A percentile compares a stretch with the other conserved stretches of the same genome.
These are phyloP conservation scores for Theobroma cacao DNA, from an alignment of 345 rosid species.

Conservation along the genomic window DNA sequence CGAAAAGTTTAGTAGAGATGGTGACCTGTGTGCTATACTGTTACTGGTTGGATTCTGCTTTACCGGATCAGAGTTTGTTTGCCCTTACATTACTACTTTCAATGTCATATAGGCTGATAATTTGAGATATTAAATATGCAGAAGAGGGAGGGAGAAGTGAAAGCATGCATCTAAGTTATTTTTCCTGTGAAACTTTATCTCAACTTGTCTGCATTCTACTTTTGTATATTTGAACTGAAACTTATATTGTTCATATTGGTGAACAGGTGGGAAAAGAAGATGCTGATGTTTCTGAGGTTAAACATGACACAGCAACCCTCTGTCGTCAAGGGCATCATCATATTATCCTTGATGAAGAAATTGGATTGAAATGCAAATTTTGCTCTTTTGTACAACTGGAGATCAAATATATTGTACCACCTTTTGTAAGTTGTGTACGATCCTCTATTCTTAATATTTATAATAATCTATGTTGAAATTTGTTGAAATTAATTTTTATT, in stretches of 20 bases:
- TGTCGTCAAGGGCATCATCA: conserved; percentile 47
- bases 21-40: not conserved
- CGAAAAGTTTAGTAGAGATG: not conserved
- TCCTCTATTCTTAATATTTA: not conserved
- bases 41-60: not conserved
- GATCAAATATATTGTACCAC: conserved; percentile 30
- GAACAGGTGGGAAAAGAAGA: not conserved
- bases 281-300: not conserved
- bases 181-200: not conserved
- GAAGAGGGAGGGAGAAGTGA: not conserved
- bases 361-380: conserved; percentile 46
- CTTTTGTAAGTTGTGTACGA: conserved; percentile 33
- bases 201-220: not conserved
- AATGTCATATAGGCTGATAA: not conserved
- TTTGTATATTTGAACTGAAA: not conserved
- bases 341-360: conserved; percentile 47
- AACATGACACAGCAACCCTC: not conserved
- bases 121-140: not conserved
- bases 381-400: conserved; percentile 44
- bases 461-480: not conserved
- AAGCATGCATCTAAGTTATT: not conserved
- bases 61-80: not conserved
- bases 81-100: not conserved
- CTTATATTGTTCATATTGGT: not conserved
- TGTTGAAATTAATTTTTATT: not conserved